phyloP scores from a whole-genome alignment of 805 yeast genomes.

The Candida boleticola region DNA sequence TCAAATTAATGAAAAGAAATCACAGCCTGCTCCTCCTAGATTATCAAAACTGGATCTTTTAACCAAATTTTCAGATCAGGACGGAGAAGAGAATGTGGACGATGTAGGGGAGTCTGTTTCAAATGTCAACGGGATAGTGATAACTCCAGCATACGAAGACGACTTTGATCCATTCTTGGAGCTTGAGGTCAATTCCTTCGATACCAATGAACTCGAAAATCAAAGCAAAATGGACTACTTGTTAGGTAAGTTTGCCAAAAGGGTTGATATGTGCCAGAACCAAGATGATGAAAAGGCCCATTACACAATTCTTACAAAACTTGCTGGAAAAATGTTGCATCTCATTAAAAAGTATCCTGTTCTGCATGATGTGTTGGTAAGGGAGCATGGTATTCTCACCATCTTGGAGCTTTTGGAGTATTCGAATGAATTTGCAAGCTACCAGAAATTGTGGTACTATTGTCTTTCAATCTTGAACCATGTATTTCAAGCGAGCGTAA shows the following conservation, averaged over 20 bases:
- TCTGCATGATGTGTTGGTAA: slow-evolving; percentile 38
- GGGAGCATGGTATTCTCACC: slow-evolving; percentile 42
- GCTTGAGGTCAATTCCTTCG: slow-evolving; percentile 36
- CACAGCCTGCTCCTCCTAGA: slow-evolving; percentile 1
- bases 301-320: slow-evolving; percentile 26
- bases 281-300: slow-evolving; percentile 28
- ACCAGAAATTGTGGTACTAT: slow-evolving; percentile 36
- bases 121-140: not conserved
- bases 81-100: slow-evolving; percentile 17
- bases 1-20: not conserved
- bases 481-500: slow-evolving; percentile 27
- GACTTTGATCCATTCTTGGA: slow-evolving; percentile 38
- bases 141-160: slow-evolving; percentile 13
- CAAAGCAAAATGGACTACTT: slow-evolving; percentile 40
- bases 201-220: slow-evolving; percentile 40
- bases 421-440: slow-evolving; percentile 30
- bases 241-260: slow-evolving; percentile 27
- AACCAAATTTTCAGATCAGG: slow-evolving; percentile 27
- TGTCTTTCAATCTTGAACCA: slow-evolving; percentile 32
- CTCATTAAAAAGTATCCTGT: slow-evolving; percentile 37
- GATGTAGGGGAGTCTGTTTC: slow-evolving; percentile 3
- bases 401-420: slow-evolving; percentile 38
- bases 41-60: slow-evolving; percentile 28
- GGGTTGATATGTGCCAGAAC: slow-evolving; percentile 27
- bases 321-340: slow-evolving; percentile 38